Conservation (phyloP, 805 yeast species). For the Ogataea paraovalis region DNA sequence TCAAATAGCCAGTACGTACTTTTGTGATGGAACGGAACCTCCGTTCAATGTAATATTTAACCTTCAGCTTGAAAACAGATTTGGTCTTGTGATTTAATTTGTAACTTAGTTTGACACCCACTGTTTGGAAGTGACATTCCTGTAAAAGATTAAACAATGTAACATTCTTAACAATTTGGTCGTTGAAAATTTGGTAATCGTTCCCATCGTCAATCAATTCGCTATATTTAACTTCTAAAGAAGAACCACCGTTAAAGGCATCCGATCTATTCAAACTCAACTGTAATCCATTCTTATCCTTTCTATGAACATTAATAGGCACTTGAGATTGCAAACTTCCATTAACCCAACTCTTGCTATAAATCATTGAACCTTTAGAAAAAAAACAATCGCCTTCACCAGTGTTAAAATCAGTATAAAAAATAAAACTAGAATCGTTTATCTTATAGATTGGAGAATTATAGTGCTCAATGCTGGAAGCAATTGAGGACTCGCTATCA, state of each 20-base stretch:
- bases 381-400: slow-evolving; percentile 37
- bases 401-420: slow-evolving; percentile 37
- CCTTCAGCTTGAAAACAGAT: slow-evolving; percentile 29
- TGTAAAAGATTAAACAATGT: slow-evolving; percentile 29
- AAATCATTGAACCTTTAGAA: slow-evolving; percentile 30
- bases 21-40: slow-evolving; percentile 27
- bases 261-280: slow-evolving; percentile 23
- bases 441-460: slow-evolving; percentile 21
- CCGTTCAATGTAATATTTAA: slow-evolving; percentile 33
- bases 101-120: slow-evolving; percentile 26
- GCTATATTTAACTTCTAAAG: slow-evolving; percentile 27
- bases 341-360: slow-evolving; percentile 35
- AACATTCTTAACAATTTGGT: slow-evolving; percentile 12
- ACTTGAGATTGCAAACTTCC: slow-evolving; percentile 31
- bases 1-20: slow-evolving; percentile 30
- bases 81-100: slow-evolving; percentile 20
- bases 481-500: slow-evolving; percentile 22
- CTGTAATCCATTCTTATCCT: slow-evolving; percentile 17
- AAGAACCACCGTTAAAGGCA: slow-evolving; percentile 35
- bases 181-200: slow-evolving; percentile 20
- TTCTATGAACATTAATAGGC: slow-evolving; percentile 26
- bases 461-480: slow-evolving; percentile 15
- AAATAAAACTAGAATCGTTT: slow-evolving; percentile 26
- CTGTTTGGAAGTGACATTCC: slow-evolving; percentile 23
- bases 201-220: slow-evolving; percentile 17